Percentiles rank a stretch among this genome's conserved stretches.
Evolutionary conservation across 2,329 filamentous ascomycete genomes (phyloP).

Genomic region (Aspergillus sp.): DNA sequence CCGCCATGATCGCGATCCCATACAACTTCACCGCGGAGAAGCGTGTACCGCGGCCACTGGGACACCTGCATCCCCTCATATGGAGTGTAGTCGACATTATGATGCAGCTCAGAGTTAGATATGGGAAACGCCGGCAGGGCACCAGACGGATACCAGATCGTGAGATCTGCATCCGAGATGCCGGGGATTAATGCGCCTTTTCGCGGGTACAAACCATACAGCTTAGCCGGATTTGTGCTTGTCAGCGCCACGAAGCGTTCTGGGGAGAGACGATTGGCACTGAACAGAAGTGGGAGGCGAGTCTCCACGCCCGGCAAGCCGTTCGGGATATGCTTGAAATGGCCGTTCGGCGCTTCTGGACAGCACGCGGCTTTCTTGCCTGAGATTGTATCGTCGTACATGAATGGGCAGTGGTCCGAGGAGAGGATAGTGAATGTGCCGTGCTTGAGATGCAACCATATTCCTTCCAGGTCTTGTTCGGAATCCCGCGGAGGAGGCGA

Average conservation of each 20-base stretch:
- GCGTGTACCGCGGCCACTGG: conserved; percentile 36
- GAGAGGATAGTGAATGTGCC: conserved; percentile 57
- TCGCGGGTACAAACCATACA: conserved; percentile 40
- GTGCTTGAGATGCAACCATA: conserved; percentile 53
- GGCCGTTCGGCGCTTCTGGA: conserved; percentile 19
- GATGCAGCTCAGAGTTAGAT: conserved; percentile 35
- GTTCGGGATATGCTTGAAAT: conserved; percentile 44
- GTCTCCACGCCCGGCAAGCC: conserved; percentile 47
- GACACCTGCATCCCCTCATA: conserved; percentile 31
- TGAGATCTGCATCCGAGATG: conserved; percentile 42
- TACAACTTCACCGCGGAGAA: conserved; percentile 32
- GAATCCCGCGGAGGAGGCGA: conserved; percentile 51
- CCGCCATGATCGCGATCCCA: conserved; percentile 30
- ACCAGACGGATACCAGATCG: conserved; percentile 41
- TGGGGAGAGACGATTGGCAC: background rate
- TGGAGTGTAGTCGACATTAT: conserved; percentile 38
- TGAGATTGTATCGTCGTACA: background rate
- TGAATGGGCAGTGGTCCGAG: conserved; percentile 9
- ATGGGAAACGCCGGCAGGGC: conserved; percentile 24
- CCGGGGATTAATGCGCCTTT: conserved; percentile 45
- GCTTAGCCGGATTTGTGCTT: conserved; percentile 43
- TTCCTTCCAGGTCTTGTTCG: conserved; percentile 48
- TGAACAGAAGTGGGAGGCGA: conserved; percentile 38
- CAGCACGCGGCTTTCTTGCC: conserved; percentile 15
- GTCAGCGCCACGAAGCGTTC: conserved; percentile 43